Evolutionary conservation across 106 monocot species (phyloP).

Genomic region (Dioscorea alata): DNA sequence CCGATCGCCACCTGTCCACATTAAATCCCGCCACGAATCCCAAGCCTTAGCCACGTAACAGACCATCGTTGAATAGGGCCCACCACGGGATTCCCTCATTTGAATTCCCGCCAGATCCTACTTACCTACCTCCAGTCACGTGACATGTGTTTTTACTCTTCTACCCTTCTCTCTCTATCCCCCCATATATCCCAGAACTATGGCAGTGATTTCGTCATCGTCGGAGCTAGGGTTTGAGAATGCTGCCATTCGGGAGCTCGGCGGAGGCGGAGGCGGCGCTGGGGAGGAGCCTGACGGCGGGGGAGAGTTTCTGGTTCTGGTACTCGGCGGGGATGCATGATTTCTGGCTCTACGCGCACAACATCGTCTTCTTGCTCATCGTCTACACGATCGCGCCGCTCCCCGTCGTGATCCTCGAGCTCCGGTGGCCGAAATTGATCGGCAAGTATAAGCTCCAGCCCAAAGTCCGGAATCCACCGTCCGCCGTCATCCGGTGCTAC

Average conservation of each 20-base stretch:
- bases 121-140: too few relatives aligned
- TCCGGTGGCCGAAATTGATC: background rate
- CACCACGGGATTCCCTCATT: too few relatives aligned
- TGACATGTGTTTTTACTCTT: too few relatives aligned
- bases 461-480: background rate
- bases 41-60: too few relatives aligned
- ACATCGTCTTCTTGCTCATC: slow-evolving; percentile 14
- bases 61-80: too few relatives aligned
- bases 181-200: too few relatives aligned
- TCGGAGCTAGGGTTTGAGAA: background rate
- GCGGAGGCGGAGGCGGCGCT: slow-evolving; percentile 13
- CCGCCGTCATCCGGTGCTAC: slow-evolving; percentile 7
- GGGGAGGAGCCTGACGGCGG: slow-evolving; percentile 2
- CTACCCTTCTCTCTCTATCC: too few relatives aligned
- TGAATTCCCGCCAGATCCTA: too few relatives aligned
- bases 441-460: slow-evolving; percentile 14
- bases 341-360: slow-evolving; percentile 20
- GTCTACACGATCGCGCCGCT: slow-evolving; percentile 15
- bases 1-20: too few relatives aligned
- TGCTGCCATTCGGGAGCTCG: slow-evolving; percentile 11
- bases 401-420: slow-evolving; percentile 11
- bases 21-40: too few relatives aligned
- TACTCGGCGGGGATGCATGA: slow-evolving; percentile 12
- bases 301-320: slow-evolving; percentile 12
- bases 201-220: too few relatives aligned